Percentiles rank a stretch among this genome's conserved stretches.
Conservation (phyloP, 164 flowering plant species). For the Magnolia kwangsiensis region DNA sequence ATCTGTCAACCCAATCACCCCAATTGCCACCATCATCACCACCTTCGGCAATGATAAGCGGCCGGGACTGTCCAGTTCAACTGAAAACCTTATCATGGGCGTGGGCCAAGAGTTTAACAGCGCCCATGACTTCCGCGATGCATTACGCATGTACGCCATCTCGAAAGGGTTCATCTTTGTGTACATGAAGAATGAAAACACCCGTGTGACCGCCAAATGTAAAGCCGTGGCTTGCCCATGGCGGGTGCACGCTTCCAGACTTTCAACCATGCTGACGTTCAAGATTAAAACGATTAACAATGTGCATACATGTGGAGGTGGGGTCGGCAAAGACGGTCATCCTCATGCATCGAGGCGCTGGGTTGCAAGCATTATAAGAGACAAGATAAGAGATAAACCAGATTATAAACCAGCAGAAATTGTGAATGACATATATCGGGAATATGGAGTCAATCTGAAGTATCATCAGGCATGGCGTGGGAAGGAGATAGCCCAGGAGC, state of each 20-base stretch:
- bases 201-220: slow-evolving; percentile 68
- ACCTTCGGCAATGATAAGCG: slow-evolving; percentile 9
- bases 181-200: slow-evolving; percentile 59
- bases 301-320: slow-evolving; percentile 69
- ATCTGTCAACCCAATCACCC: slow-evolving; percentile 15
- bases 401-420: slow-evolving; percentile 46
- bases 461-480: slow-evolving; percentile 55
- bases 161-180: slow-evolving; percentile 60
- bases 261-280: slow-evolving; percentile 43
- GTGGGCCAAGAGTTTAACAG: slow-evolving; percentile 67
- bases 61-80: slow-evolving; percentile 34
- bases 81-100: slow-evolving; percentile 63
- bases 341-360: slow-evolving; percentile 51
- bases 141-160: slow-evolving; percentile 70
- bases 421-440: slow-evolving; percentile 35
- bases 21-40: slow-evolving; percentile 19
- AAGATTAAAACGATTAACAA: slow-evolving; percentile 51
- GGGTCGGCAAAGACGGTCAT: slow-evolving; percentile 45
- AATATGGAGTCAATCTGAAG: slow-evolving; percentile 44
- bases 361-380: slow-evolving; percentile 44
- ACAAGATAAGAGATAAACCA: slow-evolving; percentile 43
- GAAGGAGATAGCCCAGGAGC: slow-evolving; percentile 39
- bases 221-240: slow-evolving; percentile 63
- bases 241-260: slow-evolving; percentile 76
- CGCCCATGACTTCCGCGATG: slow-evolving; percentile 65